Evolutionary conservation across 495 filamentous ascomycete species (phyloP).

Genomic region (Parathielavia hyrcaniae): DNA sequence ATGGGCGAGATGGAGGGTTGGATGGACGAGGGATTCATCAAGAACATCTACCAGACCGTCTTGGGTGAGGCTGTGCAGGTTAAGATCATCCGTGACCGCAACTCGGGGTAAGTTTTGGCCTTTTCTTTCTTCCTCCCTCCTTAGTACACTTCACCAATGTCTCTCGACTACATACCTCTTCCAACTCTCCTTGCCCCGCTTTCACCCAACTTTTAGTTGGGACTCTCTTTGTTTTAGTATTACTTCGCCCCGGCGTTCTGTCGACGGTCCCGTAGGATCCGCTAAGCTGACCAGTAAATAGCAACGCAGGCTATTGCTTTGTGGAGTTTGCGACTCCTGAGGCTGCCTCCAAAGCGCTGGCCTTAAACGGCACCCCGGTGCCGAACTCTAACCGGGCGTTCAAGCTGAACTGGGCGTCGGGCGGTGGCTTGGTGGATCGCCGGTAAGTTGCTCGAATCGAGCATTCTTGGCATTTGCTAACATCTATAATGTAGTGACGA

Average conservation of each 20-base stretch:
- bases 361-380: constrained; percentile 81
- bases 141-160: background rate
- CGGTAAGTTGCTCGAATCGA: constrained; percentile 46
- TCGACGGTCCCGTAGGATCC: background rate
- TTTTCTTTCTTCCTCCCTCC: too few relatives aligned
- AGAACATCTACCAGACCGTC: constrained; percentile 76
- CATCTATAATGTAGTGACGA: constrained; percentile 64
- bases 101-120: constrained; percentile 76
- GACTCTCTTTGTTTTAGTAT: background rate
- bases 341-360: constrained; percentile 83
- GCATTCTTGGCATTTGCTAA: constrained; percentile 23
- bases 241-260: background rate
- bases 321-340: constrained; percentile 83
- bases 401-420: constrained; percentile 99
- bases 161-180: background rate
- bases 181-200: background rate
- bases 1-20: constrained; percentile 99
- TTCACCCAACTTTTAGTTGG: background rate
- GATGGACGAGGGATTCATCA: constrained; percentile 99
- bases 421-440: constrained; percentile 89
- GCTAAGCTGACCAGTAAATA: constrained; percentile 32
- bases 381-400: constrained; percentile 93
- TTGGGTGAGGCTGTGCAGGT: constrained; percentile 93
- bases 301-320: constrained; percentile 98
- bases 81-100: constrained; percentile 99